phyloP scores from a whole-genome alignment of 768 basidiomycete genomes.

The Suillus clintonianus region DNA sequence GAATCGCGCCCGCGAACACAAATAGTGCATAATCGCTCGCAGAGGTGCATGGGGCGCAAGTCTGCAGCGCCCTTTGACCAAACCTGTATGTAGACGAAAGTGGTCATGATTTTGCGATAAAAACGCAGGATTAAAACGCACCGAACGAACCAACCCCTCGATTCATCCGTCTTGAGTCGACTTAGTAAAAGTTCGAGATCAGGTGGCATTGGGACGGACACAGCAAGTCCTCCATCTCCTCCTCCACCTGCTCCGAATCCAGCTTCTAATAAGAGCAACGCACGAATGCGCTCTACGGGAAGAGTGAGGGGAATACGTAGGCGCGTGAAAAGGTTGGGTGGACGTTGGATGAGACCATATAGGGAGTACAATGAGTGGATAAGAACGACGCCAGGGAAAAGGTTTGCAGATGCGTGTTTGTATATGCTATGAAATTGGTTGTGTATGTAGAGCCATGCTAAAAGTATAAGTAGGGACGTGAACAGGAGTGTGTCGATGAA shows the following conservation, averaged over 20 bases:
- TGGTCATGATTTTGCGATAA: conserved; percentile 2
- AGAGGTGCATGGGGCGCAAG: conserved; percentile 67
- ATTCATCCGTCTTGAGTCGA: conserved; percentile 57
- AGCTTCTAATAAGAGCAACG: conserved; percentile 44
- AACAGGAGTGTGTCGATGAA: background rate
- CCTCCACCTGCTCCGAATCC: conserved; percentile 32
- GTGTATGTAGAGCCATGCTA: conserved; percentile 13
- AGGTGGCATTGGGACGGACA: conserved; percentile 37
- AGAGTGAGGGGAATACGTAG: conserved; percentile 56
- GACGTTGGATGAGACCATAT: conserved; percentile 47
- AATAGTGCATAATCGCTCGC: conserved; percentile 61
- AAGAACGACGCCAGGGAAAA: conserved; percentile 44
- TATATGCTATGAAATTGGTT: conserved; percentile 10
- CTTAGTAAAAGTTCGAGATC: conserved; percentile 55
- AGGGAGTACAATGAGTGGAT: conserved; percentile 54
- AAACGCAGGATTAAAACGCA: conserved; percentile 26
- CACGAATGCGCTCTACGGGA: conserved; percentile 53
- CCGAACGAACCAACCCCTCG: conserved; percentile 62
- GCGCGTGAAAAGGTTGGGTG: conserved; percentile 62
- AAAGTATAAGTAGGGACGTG: conserved; percentile 10
- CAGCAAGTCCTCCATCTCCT: conserved; percentile 8
- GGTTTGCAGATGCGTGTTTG: conserved; percentile 10
- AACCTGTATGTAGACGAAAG: conserved; percentile 43
- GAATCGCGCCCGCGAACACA: conserved; percentile 52
- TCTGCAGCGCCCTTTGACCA: conserved; percentile 63